Percentiles rank a stretch among this genome's conserved stretches.
phyloP scores from a whole-genome alignment of 306 rosid species.

The Rosa rugosa region DNA sequence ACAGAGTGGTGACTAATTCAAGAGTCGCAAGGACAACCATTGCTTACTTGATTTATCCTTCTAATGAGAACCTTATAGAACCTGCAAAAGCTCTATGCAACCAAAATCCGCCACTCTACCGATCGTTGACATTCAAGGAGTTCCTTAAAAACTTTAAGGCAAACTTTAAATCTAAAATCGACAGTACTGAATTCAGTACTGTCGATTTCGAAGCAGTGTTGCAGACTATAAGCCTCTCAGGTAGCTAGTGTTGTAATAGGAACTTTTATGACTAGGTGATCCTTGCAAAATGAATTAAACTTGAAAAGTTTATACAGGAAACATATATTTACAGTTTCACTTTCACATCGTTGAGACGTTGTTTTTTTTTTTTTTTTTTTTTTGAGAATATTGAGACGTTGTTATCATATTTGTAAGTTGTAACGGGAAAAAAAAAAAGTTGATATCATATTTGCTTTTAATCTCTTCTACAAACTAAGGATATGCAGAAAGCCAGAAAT shows the following conservation, averaged over 20 bases:
- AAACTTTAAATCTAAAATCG: slow-evolving; percentile 14
- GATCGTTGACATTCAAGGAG: slow-evolving; percentile 42
- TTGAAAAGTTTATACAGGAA: not conserved
- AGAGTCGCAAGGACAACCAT: slow-evolving; percentile 43
- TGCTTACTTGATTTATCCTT: slow-evolving; percentile 57
- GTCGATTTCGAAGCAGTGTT: slow-evolving; percentile 39
- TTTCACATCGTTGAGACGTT: not conserved
- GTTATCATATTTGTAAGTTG: not conserved
- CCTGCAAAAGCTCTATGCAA: slow-evolving; percentile 49
- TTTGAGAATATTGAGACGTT: no score
- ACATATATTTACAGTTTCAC: not conserved
- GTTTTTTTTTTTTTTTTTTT: not conserved
- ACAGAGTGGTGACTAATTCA: slow-evolving; percentile 64
- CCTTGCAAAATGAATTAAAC: not conserved
- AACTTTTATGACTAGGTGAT: not conserved
- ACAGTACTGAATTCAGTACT: no score
- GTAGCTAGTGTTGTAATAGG: not conserved
- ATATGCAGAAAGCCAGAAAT: slow-evolving; percentile 1
- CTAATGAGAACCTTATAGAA: slow-evolving; percentile 41
- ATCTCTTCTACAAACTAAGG: not conserved
- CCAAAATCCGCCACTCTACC: slow-evolving; percentile 34
- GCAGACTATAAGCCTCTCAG: not conserved
- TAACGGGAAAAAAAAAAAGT: not conserved
- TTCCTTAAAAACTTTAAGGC: slow-evolving; percentile 34
- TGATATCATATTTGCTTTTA: not conserved